phyloP scores from a whole-genome alignment of 2,329 filamentous ascomycete species.

The Paraconiothyrium brasiliense region DNA sequence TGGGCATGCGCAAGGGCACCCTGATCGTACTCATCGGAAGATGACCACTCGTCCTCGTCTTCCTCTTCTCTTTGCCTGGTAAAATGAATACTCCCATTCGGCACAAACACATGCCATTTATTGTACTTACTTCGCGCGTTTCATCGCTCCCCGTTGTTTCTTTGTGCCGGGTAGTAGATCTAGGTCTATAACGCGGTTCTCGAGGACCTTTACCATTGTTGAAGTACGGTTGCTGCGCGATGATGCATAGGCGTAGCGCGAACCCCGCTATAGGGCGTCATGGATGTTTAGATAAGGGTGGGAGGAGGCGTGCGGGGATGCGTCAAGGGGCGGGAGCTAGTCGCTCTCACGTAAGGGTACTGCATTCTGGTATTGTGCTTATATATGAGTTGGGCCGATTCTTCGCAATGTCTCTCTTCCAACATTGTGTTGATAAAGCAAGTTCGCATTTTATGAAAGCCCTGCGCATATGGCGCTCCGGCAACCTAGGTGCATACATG shows the following conservation, averaged over 20 bases:
- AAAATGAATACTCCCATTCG: not conserved
- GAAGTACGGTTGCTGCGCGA: not conserved
- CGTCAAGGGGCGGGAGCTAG: conserved; percentile 8
- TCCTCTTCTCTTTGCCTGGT: conserved; percentile 1
- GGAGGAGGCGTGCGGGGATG: not conserved
- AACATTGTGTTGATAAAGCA: not conserved
- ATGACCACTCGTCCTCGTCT: not conserved
- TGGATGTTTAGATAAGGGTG: not conserved
- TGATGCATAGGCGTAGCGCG: not conserved
- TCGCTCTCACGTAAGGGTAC: not conserved
- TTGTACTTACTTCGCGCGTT: conserved; percentile 10
- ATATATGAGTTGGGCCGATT: not conserved
- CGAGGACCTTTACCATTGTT: conserved; percentile 29
- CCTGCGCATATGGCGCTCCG: not conserved
- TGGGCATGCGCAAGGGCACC: conserved; percentile 12
- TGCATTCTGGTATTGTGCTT: not conserved
- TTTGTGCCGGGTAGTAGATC: conserved; percentile 27
- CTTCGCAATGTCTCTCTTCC: not conserved
- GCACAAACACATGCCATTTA: not conserved
- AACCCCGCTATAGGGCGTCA: not conserved
- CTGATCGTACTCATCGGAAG: conserved; percentile 1
- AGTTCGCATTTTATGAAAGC: not conserved
- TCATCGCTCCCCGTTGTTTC: conserved; percentile 16
- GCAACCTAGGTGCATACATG: too few relatives aligned
- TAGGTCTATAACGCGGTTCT: conserved; percentile 28